Evolutionary conservation across 2,329 filamentous ascomycete species (phyloP).

Genomic region (Trichoderma guizhouense): DNA sequence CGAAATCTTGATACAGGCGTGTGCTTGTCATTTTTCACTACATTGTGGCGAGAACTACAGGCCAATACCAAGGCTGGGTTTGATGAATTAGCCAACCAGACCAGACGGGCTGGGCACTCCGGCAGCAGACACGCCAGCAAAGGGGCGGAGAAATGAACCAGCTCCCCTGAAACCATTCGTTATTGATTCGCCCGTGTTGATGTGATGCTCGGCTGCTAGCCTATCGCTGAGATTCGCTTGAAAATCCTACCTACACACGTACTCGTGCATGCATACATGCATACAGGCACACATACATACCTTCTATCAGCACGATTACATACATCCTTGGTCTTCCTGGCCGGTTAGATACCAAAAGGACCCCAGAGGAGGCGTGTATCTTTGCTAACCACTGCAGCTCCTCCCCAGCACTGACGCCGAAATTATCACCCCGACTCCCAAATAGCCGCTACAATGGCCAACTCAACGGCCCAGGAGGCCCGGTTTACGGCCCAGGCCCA

Average conservation of each 20-base stretch:
- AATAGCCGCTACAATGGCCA: conserved; percentile 20
- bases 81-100: conserved; percentile 10
- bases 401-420: neutral
- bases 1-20: neutral
- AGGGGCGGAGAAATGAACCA: conserved; percentile 2
- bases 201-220: neutral
- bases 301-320: neutral
- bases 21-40: neutral
- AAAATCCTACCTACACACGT: neutral
- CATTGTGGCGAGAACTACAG: neutral
- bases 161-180: neutral
- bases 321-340: neutral
- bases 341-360: neutral
- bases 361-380: neutral
- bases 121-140: conserved; percentile 13
- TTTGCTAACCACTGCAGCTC: conserved; percentile 4
- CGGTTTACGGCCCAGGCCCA: conserved; percentile 35
- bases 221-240: conserved; percentile 2
- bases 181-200: conserved; percentile 3
- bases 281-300: neutral
- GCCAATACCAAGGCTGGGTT: neutral
- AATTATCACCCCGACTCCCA: neutral
- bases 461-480: conserved; percentile 27
- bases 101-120: neutral
- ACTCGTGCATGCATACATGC: neutral